These are phyloP conservation scores for Pichia sp. DNA, from an alignment of 1,139 yeast species.

Conservation along the genomic window DNA sequence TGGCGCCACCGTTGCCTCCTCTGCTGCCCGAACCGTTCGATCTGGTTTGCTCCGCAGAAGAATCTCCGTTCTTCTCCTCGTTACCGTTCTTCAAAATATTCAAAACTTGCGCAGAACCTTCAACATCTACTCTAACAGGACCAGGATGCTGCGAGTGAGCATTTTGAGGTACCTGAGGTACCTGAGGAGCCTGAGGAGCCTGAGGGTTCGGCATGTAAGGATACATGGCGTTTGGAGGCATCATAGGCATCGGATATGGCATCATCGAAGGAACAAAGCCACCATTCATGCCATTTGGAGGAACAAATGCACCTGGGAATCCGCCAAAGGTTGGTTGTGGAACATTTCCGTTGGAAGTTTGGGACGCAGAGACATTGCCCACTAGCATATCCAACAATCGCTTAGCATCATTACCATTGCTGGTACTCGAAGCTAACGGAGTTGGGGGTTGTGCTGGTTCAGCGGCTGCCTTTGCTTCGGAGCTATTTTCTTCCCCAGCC, in stretches of 20 bases:
- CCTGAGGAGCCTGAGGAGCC: conserved; percentile 3
- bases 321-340: conserved; percentile 4
- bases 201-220: conserved; percentile 9
- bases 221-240: conserved; percentile 11
- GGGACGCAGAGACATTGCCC: conserved; percentile 33
- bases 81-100: conserved; percentile 1
- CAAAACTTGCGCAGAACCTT: conserved; percentile 8
- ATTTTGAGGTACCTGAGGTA: conserved; percentile 1
- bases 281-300: neutral
- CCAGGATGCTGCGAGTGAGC: neutral
- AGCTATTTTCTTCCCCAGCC: neutral
- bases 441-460: neutral
- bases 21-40: conserved; percentile 1
- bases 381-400: conserved; percentile 29
- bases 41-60: neutral
- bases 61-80: neutral
- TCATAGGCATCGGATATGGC: conserved; percentile 9
- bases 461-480: neutral
- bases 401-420: conserved; percentile 20
- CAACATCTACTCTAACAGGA: conserved; percentile 3
- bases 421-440: neutral
- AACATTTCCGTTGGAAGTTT: neutral
- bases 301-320: conserved; percentile 9
- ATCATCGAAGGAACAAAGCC: conserved; percentile 7
- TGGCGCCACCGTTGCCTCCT: neutral